Evolutionary conservation across 2,329 filamentous ascomycete species (phyloP).

Genomic region (Neophaeococcomyces aloes): DNA sequence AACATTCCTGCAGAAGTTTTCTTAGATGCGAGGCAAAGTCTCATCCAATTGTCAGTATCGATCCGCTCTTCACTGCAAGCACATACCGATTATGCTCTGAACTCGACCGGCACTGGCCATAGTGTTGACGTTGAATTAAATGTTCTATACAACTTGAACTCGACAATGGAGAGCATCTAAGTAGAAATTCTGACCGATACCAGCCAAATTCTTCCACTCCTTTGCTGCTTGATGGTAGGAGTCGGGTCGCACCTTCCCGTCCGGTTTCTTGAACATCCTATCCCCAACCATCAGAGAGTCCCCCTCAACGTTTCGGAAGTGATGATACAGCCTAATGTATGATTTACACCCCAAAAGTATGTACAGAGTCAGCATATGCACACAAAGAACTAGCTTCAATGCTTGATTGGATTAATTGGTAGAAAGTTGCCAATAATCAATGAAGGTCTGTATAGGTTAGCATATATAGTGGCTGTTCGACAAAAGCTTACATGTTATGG

Average conservation of each 20-base stretch:
- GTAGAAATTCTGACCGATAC: too few relatives aligned
- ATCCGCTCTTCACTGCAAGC: too few relatives aligned
- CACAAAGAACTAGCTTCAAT: slow-evolving; percentile 6
- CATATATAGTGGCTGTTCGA: slow-evolving; percentile 9
- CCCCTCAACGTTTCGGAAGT: too few relatives aligned
- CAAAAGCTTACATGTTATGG: slow-evolving; percentile 74
- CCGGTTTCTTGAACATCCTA: not conserved
- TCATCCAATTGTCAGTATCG: not conserved
- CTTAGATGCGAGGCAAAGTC: slow-evolving; percentile 6
- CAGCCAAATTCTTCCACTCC: too few relatives aligned
- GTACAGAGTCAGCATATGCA: slow-evolving; percentile 7
- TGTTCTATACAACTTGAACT: not conserved
- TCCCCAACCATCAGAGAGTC: too few relatives aligned
- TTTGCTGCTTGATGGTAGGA: too few relatives aligned
- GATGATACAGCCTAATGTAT: not conserved
- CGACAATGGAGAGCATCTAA: not conserved
- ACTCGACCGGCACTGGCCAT: not conserved
- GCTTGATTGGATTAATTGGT: slow-evolving; percentile 47
- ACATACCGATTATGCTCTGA: slow-evolving; percentile 2
- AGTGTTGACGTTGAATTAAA: not conserved
- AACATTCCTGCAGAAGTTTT: not conserved
- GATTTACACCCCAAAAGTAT: not conserved
- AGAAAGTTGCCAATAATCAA: slow-evolving; percentile 96
- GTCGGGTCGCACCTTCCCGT: slow-evolving; percentile 1
- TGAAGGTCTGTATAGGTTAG: slow-evolving; percentile 57